Percentiles rank a stretch among this genome's conserved stretches.
Evolutionary conservation across 2,329 filamentous ascomycete species (phyloP).

Genomic region (Pseudogymnoascus sp.): DNA sequence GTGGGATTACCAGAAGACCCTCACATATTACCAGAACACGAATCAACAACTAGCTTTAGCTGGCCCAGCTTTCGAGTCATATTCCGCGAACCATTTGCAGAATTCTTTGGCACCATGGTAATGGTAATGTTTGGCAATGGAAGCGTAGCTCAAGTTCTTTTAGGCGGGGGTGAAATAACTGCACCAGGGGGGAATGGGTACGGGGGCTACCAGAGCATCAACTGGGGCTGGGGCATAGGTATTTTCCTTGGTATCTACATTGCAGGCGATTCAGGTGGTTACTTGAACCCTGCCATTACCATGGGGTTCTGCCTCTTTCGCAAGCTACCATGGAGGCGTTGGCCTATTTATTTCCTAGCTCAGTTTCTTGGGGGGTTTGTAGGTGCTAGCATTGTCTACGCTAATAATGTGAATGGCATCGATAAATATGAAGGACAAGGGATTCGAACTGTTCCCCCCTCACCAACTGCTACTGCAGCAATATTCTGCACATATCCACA

Average conservation of each 20-base stretch:
- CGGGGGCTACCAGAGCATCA: no score
- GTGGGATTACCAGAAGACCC: no score
- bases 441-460: constrained; percentile 54
- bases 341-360: constrained; percentile 58
- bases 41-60: no score
- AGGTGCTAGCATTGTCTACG: constrained; percentile 52
- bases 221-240: constrained; percentile 41
- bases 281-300: constrained; percentile 65
- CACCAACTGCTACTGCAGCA: constrained; percentile 53
- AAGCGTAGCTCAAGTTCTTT: no score
- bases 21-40: no score
- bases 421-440: constrained; percentile 49
- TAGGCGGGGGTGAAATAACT: no score
- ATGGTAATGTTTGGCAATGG: no score
- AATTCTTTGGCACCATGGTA: no score
- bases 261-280: constrained; percentile 57
- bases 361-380: constrained; percentile 61
- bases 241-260: constrained; percentile 64
- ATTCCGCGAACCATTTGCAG: no score
- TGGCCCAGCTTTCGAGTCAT: no score
- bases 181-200: no score
- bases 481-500: constrained; percentile 70
- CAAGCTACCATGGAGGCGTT: constrained; percentile 59
- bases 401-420: constrained; percentile 57
- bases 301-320: constrained; percentile 62